These are phyloP conservation scores for Aspergillus sp. DNA, from an alignment of 2,329 filamentous ascomycete genomes.

Conservation along the genomic window DNA sequence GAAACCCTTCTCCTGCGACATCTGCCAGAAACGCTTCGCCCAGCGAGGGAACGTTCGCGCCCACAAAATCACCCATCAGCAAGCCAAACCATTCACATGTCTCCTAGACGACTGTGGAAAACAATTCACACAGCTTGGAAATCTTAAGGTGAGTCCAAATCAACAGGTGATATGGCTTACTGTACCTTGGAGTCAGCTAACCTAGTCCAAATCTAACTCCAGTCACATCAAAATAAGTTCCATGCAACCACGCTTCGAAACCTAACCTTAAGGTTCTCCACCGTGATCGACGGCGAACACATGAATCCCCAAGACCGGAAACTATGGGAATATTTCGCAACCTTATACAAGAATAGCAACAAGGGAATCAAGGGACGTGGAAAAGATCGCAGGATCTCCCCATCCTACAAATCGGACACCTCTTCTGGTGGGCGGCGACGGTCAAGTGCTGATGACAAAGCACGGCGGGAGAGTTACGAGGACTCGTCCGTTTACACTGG, in stretches of 20 bases:
- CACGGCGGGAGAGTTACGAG: slow-evolving; percentile 26
- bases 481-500: slow-evolving; percentile 32
- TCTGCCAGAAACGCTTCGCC: slow-evolving; percentile 79
- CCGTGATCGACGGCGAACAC: slow-evolving; percentile 59
- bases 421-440: slow-evolving; percentile 15
- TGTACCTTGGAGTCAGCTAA: background rate
- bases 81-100: slow-evolving; percentile 77
- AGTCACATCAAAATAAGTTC: slow-evolving; percentile 94
- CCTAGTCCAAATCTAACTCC: slow-evolving; percentile 3
- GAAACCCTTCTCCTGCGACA: slow-evolving; percentile 75
- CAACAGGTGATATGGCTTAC: background rate
- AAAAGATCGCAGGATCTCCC: slow-evolving; percentile 63
- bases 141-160: slow-evolving; percentile 70
- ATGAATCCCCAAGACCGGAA: slow-evolving; percentile 71
- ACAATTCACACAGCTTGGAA: slow-evolving; percentile 84
- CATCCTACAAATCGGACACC: slow-evolving; percentile 25
- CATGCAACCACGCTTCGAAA: slow-evolving; percentile 71
- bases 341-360: slow-evolving; percentile 96
- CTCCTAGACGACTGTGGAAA: slow-evolving; percentile 81
- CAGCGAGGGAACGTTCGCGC: slow-evolving; percentile 83
- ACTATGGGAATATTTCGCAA: slow-evolving; percentile 79
- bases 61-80: slow-evolving; percentile 77
- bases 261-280: slow-evolving; percentile 70
- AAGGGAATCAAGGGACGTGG: slow-evolving; percentile 97
- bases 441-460: slow-evolving; percentile 26